Conservation (phyloP, 1,284 basidiomycete species). For the Sporisorium scitamineum region DNA sequence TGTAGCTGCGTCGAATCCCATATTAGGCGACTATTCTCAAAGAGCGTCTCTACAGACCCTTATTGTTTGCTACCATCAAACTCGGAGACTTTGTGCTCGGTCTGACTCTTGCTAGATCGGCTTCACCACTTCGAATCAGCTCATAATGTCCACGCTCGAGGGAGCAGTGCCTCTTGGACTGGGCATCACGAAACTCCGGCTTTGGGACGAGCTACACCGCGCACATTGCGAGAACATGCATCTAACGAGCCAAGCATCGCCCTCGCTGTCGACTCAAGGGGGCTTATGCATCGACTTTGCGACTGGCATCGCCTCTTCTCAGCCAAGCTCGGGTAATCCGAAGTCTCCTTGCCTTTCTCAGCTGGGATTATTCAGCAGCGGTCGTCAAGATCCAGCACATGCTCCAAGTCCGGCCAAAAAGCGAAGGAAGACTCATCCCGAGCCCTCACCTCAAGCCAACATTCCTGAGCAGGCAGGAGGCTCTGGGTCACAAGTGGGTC, state of each 20-base stretch:
- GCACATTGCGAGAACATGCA: constrained; percentile 17
- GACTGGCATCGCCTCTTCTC: not conserved
- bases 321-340: not conserved
- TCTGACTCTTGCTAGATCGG: not conserved
- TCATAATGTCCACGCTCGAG: constrained; percentile 39
- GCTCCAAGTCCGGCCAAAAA: not conserved
- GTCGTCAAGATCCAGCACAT: not conserved
- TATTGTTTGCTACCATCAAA: not conserved
- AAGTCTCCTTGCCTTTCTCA: not conserved
- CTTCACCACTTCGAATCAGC: not conserved
- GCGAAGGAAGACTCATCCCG: not conserved
- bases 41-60: not conserved
- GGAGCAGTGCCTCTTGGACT: constrained; percentile 37
- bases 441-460: not conserved
- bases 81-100: not conserved
- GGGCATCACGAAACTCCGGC: constrained; percentile 44
- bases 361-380: not conserved
- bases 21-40: not conserved
- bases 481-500: not conserved
- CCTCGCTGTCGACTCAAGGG: not conserved
- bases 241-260: not conserved
- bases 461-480: not conserved
- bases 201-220: constrained; percentile 40
- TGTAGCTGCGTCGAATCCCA: not conserved
- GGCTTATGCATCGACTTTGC: not conserved